Evolutionary conservation across 257 asterid genomes (phyloP), one percentile per base, ranked within the genome.

Genomic region (Solanum peruvianum): DNA sequence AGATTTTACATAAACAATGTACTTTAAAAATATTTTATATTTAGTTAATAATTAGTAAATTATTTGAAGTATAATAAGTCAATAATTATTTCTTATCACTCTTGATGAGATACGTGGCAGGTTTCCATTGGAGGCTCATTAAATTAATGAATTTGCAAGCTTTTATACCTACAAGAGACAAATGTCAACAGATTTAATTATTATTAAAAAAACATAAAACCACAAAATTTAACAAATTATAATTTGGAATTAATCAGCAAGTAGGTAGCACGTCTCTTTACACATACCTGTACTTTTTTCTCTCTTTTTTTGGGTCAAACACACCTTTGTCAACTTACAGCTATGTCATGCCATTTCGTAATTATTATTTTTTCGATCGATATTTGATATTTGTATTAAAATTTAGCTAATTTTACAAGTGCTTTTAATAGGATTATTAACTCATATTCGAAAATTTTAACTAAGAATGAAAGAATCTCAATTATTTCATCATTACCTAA

Each of bases 381-480:
- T 56, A 20, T 1, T 56, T 7, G 1, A 23, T 60, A 23, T 23
- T 10, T 23, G 0, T 2, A 60, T 10, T 23, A 64, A 2, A 64
- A 11, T n/a, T n/a, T 23, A 5, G 8, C 15, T 64, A 10, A 62
- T 62, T 0, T 2, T 0, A 0, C 0, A 52, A 23, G 62, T 52
- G 4, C 4, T 52, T 52, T 7, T 18, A 18, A 18, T 18, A 56
- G 66, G 0, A 56, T 56, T n/a, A n/a, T n/a, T n/a, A 58, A 8
- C 0, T 58, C 25, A 56, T 20, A 7, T 20, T 58, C 1, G 0
- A 62, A 23, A 62, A 4, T 0, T 62, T n/a, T 23, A 10, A 23
- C 1, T 10, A 23, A 62, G 1, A 62, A 4, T 0, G 31, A 62
- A 23, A 10, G 7, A 23, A 23, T 62, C 69, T 2, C 29, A 62